phyloP scores from a whole-genome alignment of 2,329 filamentous ascomycete genomes.

The Amylocarpus encephaloides region DNA sequence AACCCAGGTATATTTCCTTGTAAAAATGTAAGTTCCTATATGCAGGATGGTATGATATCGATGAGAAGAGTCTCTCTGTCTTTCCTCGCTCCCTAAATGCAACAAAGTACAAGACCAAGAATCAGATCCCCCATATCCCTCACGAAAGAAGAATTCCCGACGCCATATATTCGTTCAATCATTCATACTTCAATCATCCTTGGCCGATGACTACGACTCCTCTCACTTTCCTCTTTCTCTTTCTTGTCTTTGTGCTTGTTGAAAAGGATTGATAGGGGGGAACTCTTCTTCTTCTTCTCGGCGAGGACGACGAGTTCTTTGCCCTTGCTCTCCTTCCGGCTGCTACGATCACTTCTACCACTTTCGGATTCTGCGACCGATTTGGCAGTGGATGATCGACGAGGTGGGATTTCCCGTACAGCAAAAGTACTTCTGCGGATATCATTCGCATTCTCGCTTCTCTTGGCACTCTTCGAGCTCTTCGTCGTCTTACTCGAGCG shows the following conservation, averaged over 20 bases:
- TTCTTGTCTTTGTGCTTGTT: slow-evolving; percentile 12
- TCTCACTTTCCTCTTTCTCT: slow-evolving; percentile 1
- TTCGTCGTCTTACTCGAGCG: not conserved
- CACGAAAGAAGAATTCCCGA: not conserved
- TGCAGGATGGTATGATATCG: not conserved
- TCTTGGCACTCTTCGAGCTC: not conserved
- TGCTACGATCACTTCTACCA: not conserved
- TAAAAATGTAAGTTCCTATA: not conserved
- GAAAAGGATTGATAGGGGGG: not conserved
- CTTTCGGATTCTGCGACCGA: not conserved
- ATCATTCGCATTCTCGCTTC: not conserved
- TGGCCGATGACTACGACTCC: slow-evolving; percentile 4
- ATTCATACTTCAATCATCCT: slow-evolving; percentile 7
- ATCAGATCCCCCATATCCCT: no score
- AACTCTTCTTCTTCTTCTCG: slow-evolving; percentile 11
- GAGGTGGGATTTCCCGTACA: not conserved
- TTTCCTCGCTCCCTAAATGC: not conserved
- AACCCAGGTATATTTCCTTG: not conserved
- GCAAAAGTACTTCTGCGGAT: not conserved
- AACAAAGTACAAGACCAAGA: not conserved
- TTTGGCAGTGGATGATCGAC: not conserved
- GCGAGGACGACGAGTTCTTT: slow-evolving; percentile 5
- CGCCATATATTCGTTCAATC: not conserved
- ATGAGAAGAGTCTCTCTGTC: not conserved
- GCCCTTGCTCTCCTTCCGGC: slow-evolving; percentile 4